Evolutionary conservation across 192 early-diverging fungal genomes (phyloP), one percentile per base, ranked within the genome.

Genomic region (Umbelopsis sp.): DNA sequence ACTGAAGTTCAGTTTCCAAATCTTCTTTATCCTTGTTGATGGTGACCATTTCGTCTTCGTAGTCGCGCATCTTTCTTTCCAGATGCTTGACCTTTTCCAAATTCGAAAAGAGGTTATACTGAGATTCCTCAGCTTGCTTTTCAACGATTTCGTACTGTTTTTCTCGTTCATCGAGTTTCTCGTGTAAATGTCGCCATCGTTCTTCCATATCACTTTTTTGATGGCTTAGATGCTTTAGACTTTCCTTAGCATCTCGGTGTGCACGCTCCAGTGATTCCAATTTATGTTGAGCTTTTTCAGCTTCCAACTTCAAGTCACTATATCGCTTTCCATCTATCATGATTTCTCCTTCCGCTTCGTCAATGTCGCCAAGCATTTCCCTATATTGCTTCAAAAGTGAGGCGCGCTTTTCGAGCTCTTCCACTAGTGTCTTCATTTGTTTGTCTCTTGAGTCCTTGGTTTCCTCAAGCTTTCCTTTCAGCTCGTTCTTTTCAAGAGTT

Each of bases 161-260:
- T 62, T 62, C 56, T 20, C 56, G 56, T n/a, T 62, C 56, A 34
- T 62, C 56, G 17, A 62, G 31, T 34, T 31, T 22, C 56, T 62
- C 56, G 34, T 62, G 56, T 14, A 62, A 16, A 11, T 32, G 25
- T 11, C 31, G 56, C 56, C 56, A 62, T 34, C 56, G 26, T 62
- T 62, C 56, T 62, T 62, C 56, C 56, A 62, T 62, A 17, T 62
- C 56, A 14, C 16, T 62, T 62, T 62, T 62, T 62, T 62, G 29
- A 62, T 32, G 32, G 29, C 56, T 29, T 20, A 62, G 56, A 17
- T 62, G 56, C 26, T 34, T 3, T 2, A 62, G 31, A 62, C 31
- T 62, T 26, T 62, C 56, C 26, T 32, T 62, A 2, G 56, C 56
- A 34, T 62, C 56, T 34, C 56, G 56, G 12, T 62, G 56, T 12